Base-by-base conservation (phyloP, 2,329 filamentous ascomycete genomes). In the Apiospora aurea region DNA sequence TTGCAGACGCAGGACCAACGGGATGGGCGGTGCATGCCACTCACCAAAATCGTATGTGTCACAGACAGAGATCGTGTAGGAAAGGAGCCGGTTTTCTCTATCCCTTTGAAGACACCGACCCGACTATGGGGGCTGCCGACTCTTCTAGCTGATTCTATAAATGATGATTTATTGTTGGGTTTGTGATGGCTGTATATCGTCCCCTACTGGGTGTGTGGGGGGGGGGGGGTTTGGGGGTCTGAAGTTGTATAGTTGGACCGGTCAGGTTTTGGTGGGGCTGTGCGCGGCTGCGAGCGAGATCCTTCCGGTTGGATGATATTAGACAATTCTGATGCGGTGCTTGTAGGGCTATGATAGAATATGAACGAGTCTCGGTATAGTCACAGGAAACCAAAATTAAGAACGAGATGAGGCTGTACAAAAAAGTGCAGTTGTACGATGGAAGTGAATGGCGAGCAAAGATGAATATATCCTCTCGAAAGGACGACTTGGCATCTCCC, bases 81-180 rank as follows among this genome's bases (percentile, higher is more conserved):
- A 64, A 41, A 41, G 34, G 34, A 18, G 41, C 34, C 57, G 10
- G 34, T 4, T n/a, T 10, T 24, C 18, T 3, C 21, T 64, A n/a
- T 64, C 34, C 57, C 34, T 64, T n/a, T 41, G 57, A 64, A 64
- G 29, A 64, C 34, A 41, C 57, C 21, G 21, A 64, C 18, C n/a
- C 34, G 57, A n/a, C 18, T n/a, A 64, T 41, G 57, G 57, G 57
- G 34, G 34, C 57, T 41, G 57, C 8, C 34, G 34, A 64, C 29
- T 41, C 57, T 64, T 64, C 57, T 18, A n/a, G n/a, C 34, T 64
- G 57, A 41, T 64, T 64, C 57, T 64, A 64, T 64, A 64, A 64
- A 64, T 34, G 26, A 34, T 64, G 26, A 34, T 64, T 38, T 38
- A 4, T 38, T 13, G 57, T 41, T 41, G 18, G 57, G 34, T 29